phyloP scores from a whole-genome alignment of 2,329 filamentous ascomycete species.

The Xylaria sp. region DNA sequence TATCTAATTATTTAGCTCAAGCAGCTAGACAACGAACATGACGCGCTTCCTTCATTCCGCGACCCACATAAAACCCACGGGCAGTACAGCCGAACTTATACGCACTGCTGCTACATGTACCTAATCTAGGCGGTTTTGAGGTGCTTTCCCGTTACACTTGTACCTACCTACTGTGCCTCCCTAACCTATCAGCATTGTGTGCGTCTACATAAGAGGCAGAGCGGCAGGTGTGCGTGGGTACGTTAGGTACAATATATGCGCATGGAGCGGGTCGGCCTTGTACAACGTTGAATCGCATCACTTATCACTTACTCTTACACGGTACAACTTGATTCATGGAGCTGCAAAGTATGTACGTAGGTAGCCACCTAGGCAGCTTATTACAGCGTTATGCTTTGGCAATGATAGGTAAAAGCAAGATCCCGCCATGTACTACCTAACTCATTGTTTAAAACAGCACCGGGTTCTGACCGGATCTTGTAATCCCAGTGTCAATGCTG shows the following conservation, averaged over 20 bases:
- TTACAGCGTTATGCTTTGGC: not conserved
- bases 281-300: constrained; percentile 9
- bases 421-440: not conserved
- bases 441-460: not conserved
- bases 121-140: not conserved
- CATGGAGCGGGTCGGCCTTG: not conserved
- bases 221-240: not conserved
- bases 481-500: not conserved
- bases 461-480: too few species aligned
- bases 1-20: not conserved
- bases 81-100: constrained; percentile 1
- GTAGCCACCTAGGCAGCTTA: not conserved
- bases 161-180: constrained; percentile 1
- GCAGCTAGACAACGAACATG: constrained; percentile 23
- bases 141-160: not conserved
- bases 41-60: constrained; percentile 22
- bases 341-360: too few species aligned
- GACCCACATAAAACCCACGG: constrained; percentile 18
- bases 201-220: not conserved
- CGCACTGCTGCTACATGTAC: not conserved
- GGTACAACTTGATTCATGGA: constrained; percentile 7
- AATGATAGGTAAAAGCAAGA: not conserved
- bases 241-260: not conserved
- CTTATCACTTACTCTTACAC: not conserved
- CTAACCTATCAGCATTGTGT: not conserved